Evolutionary conservation across 108 stramenopile genomes (phyloP).

Genomic region (Fragilaria crotonensis): DNA sequence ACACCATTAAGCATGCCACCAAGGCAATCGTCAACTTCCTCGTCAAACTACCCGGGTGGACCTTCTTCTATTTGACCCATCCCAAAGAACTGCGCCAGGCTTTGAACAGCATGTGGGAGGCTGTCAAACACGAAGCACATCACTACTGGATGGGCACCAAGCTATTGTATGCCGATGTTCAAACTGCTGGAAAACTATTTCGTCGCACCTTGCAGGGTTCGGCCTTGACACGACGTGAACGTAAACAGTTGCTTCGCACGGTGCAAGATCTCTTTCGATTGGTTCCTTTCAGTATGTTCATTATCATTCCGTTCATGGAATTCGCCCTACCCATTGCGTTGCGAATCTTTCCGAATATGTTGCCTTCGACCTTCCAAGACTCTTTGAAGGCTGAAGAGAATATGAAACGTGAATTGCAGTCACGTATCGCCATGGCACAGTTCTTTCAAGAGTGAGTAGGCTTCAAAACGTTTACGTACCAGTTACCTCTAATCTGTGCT

Average conservation of each 20-base stretch:
- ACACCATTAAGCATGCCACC: slow-evolving; percentile 8
- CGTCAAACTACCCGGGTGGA: slow-evolving; percentile 49
- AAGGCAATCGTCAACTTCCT: slow-evolving; percentile 34
- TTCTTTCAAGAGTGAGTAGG: slow-evolving; percentile 93
- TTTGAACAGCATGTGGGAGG: slow-evolving; percentile 55
- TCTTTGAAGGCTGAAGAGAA: slow-evolving; percentile 93
- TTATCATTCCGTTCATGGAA: slow-evolving; percentile 98
- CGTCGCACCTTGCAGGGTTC: slow-evolving; percentile 73
- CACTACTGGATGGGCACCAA: slow-evolving; percentile 96
- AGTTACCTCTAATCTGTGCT: neutral
- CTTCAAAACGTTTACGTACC: neutral
- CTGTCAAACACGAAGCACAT: slow-evolving; percentile 69
- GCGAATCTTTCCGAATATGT: slow-evolving; percentile 97
- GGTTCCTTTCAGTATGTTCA: slow-evolving; percentile 93
- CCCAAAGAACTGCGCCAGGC: slow-evolving; percentile 48
- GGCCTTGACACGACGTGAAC: slow-evolving; percentile 88
- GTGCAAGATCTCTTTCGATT: slow-evolving; percentile 94
- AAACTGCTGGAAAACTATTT: slow-evolving; percentile 80
- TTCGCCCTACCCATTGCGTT: slow-evolving; percentile 96
- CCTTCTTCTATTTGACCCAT: slow-evolving; percentile 56
- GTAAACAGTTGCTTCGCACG: slow-evolving; percentile 94
- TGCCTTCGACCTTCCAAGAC: slow-evolving; percentile 98
- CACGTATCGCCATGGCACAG: slow-evolving; percentile 90
- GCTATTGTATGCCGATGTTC: slow-evolving; percentile 86
- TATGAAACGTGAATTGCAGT: slow-evolving; percentile 92